A percentile compares a stretch with the other conserved stretches of the same genome.
Evolutionary conservation across 306 rosid genomes (phyloP).

Genomic region (Cicer chorassanicum): DNA sequence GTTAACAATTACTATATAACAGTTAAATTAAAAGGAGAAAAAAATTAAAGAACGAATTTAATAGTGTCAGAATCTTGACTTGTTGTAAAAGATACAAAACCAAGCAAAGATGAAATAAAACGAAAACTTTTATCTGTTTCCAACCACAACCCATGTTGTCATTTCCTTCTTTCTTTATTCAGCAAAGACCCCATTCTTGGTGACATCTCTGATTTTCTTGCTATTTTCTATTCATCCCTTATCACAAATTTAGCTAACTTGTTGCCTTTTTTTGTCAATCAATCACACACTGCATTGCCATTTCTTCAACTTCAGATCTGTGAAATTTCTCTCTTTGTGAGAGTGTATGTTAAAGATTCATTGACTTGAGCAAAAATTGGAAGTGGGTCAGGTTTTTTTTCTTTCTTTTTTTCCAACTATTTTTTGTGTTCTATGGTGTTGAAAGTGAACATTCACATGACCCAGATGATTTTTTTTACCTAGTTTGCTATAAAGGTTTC

Average conservation of each 20-base stretch:
- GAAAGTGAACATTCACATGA: slow-evolving; percentile 42
- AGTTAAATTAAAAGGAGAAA: slow-evolving; percentile 30
- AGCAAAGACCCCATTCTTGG: slow-evolving; percentile 44
- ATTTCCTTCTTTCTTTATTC: slow-evolving; percentile 47
- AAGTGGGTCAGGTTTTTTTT: slow-evolving; percentile 42
- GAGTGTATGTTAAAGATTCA: slow-evolving; percentile 39
- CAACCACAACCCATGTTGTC: slow-evolving; percentile 70
- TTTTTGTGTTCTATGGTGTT: slow-evolving; percentile 29
- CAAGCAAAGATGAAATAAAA: slow-evolving; percentile 48
- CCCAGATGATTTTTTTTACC: slow-evolving; percentile 43
- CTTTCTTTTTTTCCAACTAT: slow-evolving; percentile 4
- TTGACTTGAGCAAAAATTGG: slow-evolving; percentile 39
- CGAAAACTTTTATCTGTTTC: slow-evolving; percentile 63
- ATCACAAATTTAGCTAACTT: slow-evolving; percentile 37
- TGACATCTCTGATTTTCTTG: slow-evolving; percentile 47
- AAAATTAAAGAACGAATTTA: slow-evolving; percentile 44
- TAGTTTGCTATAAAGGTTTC: slow-evolving; percentile 50
- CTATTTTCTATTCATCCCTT: slow-evolving; percentile 33
- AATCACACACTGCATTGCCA: slow-evolving; percentile 37
- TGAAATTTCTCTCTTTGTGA: slow-evolving; percentile 23
- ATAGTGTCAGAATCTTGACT: slow-evolving; percentile 60
- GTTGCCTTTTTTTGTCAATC: slow-evolving; percentile 39
- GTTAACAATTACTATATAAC: slow-evolving; percentile 31
- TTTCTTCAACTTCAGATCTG: slow-evolving; percentile 59
- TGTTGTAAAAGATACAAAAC: slow-evolving; percentile 45